Percentiles rank a stretch among this genome's conserved stretches.
Conservation (phyloP, 2,329 filamentous ascomycete genomes). For the Claviceps cyperi region DNA sequence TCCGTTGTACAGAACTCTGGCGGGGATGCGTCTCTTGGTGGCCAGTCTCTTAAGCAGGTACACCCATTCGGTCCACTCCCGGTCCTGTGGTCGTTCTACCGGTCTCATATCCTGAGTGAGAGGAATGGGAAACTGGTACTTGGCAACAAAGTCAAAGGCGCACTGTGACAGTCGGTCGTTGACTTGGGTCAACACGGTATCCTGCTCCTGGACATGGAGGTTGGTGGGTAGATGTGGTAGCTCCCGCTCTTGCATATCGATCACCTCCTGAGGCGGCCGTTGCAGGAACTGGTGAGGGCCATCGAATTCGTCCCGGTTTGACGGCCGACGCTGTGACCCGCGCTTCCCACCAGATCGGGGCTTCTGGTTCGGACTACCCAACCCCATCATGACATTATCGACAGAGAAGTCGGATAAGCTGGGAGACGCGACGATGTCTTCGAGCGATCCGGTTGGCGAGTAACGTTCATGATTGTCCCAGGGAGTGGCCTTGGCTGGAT, state of each 20-base stretch:
- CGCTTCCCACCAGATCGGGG: conserved; percentile 32
- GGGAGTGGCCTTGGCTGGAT: conserved; percentile 13
- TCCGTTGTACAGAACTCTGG: conserved; percentile 70
- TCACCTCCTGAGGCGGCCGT: conserved; percentile 53
- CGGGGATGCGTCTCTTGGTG: conserved; percentile 73
- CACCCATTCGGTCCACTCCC: conserved; percentile 88
- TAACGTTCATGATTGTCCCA: conserved; percentile 32
- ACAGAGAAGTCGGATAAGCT: conserved; percentile 46
- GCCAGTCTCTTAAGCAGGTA: conserved; percentile 74
- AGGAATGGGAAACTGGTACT: conserved; percentile 81
- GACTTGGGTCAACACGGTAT: conserved; percentile 63
- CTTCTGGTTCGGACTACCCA: conserved; percentile 25
- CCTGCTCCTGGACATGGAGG: conserved; percentile 71
- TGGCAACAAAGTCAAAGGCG: conserved; percentile 80
- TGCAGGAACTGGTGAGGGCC: conserved; percentile 73
- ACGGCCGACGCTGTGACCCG: conserved; percentile 51
- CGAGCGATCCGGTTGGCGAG: conserved; percentile 43
- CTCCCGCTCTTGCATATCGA: conserved; percentile 65
- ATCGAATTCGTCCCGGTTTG: conserved; percentile 80
- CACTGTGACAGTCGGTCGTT: conserved; percentile 77
- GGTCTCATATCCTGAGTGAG: conserved; percentile 70
- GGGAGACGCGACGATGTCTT: conserved; percentile 43
- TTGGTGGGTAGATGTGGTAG: conserved; percentile 72
- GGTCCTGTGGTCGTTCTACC: conserved; percentile 57
- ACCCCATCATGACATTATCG: conserved; percentile 33